These are phyloP conservation scores for Elongisporangium prolatum DNA, from an alignment of 352 stramenopile genomes.

Conservation along the genomic window DNA sequence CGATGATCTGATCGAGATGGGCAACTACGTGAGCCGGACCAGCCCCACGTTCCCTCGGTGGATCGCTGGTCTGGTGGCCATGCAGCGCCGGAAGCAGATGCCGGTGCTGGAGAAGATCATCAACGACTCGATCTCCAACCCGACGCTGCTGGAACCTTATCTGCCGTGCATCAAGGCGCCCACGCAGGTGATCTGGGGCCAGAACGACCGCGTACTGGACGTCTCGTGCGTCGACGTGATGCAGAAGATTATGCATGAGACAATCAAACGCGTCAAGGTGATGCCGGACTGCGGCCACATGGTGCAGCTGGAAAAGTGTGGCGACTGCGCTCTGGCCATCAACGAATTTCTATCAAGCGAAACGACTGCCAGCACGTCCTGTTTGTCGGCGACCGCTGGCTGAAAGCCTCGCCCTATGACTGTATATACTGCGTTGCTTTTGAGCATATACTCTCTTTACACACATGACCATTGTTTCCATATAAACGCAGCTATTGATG, in stretches of 20 bases:
- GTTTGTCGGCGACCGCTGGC: neutral
- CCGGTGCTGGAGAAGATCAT: constrained; percentile 32
- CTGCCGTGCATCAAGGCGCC: constrained; percentile 25
- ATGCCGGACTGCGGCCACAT: constrained; percentile 39
- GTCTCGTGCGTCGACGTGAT: constrained; percentile 36
- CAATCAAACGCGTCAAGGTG: constrained; percentile 17
- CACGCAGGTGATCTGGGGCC: constrained; percentile 38
- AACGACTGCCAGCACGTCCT: neutral
- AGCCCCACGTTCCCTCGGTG: constrained; percentile 13
- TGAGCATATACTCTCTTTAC: neutral
- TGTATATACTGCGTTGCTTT: neutral
- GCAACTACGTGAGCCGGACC: constrained; percentile 17
- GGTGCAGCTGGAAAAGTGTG: constrained; percentile 33
- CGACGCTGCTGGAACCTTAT: constrained; percentile 29
- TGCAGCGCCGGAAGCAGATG: constrained; percentile 14
- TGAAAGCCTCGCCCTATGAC: neutral
- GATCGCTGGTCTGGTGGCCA: constrained; percentile 13
- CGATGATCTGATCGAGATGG: constrained; percentile 32
- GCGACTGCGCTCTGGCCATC: constrained; percentile 27
- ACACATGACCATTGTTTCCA: no score
- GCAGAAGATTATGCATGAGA: constrained; percentile 17
- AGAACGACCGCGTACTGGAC: constrained; percentile 39
- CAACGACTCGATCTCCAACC: constrained; percentile 24
- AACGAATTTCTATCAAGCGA: constrained; percentile 21
- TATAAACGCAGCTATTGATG: no score